These are phyloP conservation scores for Colletotrichum scovillei DNA, from an alignment of 2,329 filamentous ascomycete species.

Conservation along the genomic window DNA sequence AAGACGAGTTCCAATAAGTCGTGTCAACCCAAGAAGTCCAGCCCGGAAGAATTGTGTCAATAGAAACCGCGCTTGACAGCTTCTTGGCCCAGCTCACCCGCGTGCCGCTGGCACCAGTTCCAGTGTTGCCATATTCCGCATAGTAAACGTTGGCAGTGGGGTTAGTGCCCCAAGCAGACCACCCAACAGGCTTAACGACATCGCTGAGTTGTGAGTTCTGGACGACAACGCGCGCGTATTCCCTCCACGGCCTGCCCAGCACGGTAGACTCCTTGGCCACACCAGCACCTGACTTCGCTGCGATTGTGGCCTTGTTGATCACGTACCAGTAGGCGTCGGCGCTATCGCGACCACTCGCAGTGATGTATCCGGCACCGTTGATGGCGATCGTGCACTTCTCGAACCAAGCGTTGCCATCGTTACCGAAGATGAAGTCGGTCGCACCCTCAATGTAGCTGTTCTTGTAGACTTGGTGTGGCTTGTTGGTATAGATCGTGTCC, in stretches of 20 bases:
- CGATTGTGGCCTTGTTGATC: constrained; percentile 56
- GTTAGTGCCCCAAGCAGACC: constrained; percentile 64
- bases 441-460: constrained; percentile 57
- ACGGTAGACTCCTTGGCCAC: constrained; percentile 54
- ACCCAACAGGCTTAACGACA: constrained; percentile 70
- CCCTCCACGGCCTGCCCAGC: constrained; percentile 60
- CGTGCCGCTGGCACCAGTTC: constrained; percentile 64
- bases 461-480: constrained; percentile 59
- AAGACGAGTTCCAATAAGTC: constrained; percentile 29
- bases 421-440: constrained; percentile 63
- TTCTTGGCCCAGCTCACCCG: constrained; percentile 57
- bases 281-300: constrained; percentile 49
- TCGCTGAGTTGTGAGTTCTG: constrained; percentile 60
- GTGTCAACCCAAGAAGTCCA: constrained; percentile 31
- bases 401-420: constrained; percentile 56
- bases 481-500: constrained; percentile 61
- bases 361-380: constrained; percentile 52
- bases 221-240: constrained; percentile 59
- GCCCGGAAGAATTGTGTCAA: constrained; percentile 35
- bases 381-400: constrained; percentile 52
- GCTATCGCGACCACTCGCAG: constrained; percentile 55
- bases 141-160: constrained; percentile 65
- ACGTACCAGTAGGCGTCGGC: constrained; percentile 56
- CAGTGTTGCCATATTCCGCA: constrained; percentile 69
- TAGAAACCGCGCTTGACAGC: constrained; percentile 48